A percentile compares a stretch with the other conserved stretches of the same genome.
Conservation (phyloP, 2,329 filamentous ascomycete species). For the Aspergillus eucalypticola region DNA sequence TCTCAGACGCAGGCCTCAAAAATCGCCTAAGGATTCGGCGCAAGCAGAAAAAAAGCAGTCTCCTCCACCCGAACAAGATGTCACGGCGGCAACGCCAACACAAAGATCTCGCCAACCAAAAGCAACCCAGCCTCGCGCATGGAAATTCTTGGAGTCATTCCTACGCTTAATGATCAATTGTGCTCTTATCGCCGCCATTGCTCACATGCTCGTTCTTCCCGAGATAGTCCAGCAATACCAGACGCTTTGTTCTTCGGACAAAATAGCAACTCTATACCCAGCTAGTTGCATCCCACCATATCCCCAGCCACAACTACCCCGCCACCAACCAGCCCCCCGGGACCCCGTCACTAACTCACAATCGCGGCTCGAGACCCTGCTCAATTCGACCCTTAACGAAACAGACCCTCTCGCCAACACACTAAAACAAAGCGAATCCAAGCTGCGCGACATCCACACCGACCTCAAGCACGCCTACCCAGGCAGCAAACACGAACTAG, state of each 20-base stretch:
- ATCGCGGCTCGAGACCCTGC: slow-evolving; percentile 30
- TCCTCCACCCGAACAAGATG: background rate
- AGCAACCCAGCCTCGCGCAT: background rate
- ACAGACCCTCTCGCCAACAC: slow-evolving; percentile 27
- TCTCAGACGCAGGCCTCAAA: slow-evolving; percentile 29
- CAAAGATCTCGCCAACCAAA: background rate
- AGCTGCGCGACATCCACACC: slow-evolving; percentile 29
- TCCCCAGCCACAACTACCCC: slow-evolving; percentile 12
- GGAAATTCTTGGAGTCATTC: background rate
- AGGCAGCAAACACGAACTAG: slow-evolving; percentile 35
- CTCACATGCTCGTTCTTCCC: slow-evolving; percentile 38
- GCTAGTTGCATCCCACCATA: slow-evolving; percentile 28
- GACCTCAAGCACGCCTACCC: slow-evolving; percentile 32
- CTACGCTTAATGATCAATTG: slow-evolving; percentile 28
- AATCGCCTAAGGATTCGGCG: slow-evolving; percentile 1
- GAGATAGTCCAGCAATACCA: slow-evolving; percentile 37
- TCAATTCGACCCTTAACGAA: slow-evolving; percentile 31
- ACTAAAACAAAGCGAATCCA: slow-evolving; percentile 34
- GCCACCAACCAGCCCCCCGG: slow-evolving; percentile 9
- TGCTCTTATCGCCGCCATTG: slow-evolving; percentile 31
- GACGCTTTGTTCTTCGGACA: slow-evolving; percentile 27
- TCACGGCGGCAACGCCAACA: background rate
- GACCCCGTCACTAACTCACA: slow-evolving; percentile 20
- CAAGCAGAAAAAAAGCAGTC: slow-evolving; percentile 2
- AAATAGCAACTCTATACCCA: slow-evolving; percentile 30